Evolutionary conservation across 352 stramenopile genomes (phyloP).

Genomic region (Lagenidium giganteum): DNA sequence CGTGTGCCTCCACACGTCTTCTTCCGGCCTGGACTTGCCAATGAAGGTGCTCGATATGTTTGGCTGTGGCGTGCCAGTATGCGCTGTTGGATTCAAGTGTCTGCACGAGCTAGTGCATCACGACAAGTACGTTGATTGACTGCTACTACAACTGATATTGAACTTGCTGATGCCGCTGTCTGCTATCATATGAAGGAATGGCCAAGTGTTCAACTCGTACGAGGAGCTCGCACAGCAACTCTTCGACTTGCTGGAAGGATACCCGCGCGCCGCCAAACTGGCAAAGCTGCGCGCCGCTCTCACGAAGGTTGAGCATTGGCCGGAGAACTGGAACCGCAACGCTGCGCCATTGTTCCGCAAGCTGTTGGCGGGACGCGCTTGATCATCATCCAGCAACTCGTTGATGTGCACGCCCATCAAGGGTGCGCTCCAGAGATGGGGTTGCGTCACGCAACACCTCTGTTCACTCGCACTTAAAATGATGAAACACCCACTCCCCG

Average conservation of each 20-base stretch:
- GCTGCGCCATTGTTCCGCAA: conserved; percentile 60
- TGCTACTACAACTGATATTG: not conserved
- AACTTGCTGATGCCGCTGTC: not conserved
- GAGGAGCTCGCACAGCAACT: conserved; percentile 54
- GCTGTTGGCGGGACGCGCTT: too few relatives aligned
- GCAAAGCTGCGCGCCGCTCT: conserved; percentile 38
- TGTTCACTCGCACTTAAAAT: too few relatives aligned
- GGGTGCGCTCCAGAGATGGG: too few relatives aligned
- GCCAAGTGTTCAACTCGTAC: conserved; percentile 62
- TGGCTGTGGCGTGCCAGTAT: conserved; percentile 94
- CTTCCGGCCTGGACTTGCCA: conserved; percentile 95
- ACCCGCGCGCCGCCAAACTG: conserved; percentile 28
- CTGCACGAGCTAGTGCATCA: conserved; percentile 94
- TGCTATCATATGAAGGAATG: conserved; percentile 38
- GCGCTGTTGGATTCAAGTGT: conserved; percentile 91
- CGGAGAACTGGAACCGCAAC: conserved; percentile 66
- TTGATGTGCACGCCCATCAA: too few relatives aligned
- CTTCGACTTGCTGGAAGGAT: conserved; percentile 51
- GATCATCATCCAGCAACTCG: too few relatives aligned
- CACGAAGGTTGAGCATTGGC: conserved; percentile 70
- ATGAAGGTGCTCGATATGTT: conserved; percentile 99
- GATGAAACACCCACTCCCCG: too few relatives aligned
- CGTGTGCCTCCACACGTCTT: conserved; percentile 97
- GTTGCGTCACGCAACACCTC: too few relatives aligned
- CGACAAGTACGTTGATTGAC: conserved; percentile 71